Evolutionary conservation across 2,329 filamentous ascomycete genomes (phyloP).

Genomic region (Exutisphaerella laricina): DNA sequence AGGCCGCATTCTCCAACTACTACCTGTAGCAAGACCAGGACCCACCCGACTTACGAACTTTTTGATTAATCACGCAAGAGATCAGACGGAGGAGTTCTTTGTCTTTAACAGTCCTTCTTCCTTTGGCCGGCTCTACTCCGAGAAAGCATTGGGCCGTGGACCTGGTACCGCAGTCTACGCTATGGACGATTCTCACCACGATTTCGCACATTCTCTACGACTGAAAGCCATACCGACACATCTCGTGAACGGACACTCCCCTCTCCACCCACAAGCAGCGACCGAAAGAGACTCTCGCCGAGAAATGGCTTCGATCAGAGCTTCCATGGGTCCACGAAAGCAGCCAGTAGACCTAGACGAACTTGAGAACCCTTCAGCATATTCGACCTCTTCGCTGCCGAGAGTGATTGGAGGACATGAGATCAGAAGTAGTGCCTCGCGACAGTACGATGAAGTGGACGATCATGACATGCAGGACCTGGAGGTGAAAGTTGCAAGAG

Average conservation of each 20-base stretch:
- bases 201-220: constrained; percentile 29
- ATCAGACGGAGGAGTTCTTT: neutral
- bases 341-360: constrained; percentile 43
- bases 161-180: neutral
- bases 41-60: neutral
- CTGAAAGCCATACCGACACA: constrained; percentile 52
- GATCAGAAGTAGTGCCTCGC: constrained; percentile 13
- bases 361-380: constrained; percentile 19
- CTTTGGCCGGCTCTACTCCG: constrained; percentile 5
- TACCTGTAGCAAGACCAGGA: constrained; percentile 22
- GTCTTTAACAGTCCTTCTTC: neutral
- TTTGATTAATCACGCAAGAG: constrained; percentile 5
- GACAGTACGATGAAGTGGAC: constrained; percentile 37
- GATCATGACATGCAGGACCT: constrained; percentile 40
- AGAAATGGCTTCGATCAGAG: constrained; percentile 55
- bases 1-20: constrained; percentile 33
- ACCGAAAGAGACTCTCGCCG: constrained; percentile 49
- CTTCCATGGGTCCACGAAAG: constrained; percentile 48
- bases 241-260: constrained; percentile 52
- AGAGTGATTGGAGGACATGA: constrained; percentile 5
- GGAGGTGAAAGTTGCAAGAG: constrained; percentile 34
- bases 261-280: constrained; percentile 41
- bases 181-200: constrained; percentile 37
- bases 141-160: neutral
- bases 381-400: constrained; percentile 5